phyloP scores from a whole-genome alignment of 2,329 filamentous ascomycete species.

The Hymenoscyphus fructigenus region DNA sequence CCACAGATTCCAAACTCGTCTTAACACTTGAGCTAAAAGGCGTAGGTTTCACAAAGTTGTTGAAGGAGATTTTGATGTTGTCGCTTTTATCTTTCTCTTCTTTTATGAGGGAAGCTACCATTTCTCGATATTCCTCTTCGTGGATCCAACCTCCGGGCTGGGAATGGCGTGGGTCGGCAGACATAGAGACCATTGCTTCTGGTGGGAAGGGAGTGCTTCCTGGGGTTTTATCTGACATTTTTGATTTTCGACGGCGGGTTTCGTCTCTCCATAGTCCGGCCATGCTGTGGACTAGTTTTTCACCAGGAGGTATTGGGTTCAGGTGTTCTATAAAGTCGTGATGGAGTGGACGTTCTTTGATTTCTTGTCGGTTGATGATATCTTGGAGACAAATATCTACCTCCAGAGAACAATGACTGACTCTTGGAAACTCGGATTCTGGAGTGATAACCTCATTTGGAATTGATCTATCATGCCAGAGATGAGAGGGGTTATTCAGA shows the following conservation, averaged over 20 bases:
- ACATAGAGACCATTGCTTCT: conserved; percentile 85
- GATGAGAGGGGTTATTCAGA: conserved; percentile 57
- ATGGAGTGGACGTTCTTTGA: conserved; percentile 76
- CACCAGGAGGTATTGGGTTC: conserved; percentile 59
- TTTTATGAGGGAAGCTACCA: conserved; percentile 61
- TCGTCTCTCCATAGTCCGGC: conserved; percentile 91
- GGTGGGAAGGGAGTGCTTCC: conserved; percentile 75
- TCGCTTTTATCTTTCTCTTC: conserved; percentile 58
- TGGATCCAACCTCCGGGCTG: conserved; percentile 87
- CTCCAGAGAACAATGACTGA: conserved; percentile 86
- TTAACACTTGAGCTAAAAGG: conserved; percentile 61
- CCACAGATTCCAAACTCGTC: conserved; percentile 78
- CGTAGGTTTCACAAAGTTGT: conserved; percentile 59
- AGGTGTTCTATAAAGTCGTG: conserved; percentile 80
- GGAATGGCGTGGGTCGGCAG: conserved; percentile 72
- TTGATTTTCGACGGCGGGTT: conserved; percentile 71
- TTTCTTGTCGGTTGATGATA: conserved; percentile 77
- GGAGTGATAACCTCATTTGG: conserved; percentile 58
- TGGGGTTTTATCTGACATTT: conserved; percentile 62
- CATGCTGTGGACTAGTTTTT: conserved; percentile 92
- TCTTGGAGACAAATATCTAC: conserved; percentile 87
- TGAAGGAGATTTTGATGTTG: conserved; percentile 54
- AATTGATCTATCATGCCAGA: conserved; percentile 80
- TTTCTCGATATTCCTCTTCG: conserved; percentile 75
- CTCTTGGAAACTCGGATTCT: conserved; percentile 64